phyloP scores from a whole-genome alignment of 2,329 filamentous ascomycete species.

The Fusarium pseudocircinatum region DNA sequence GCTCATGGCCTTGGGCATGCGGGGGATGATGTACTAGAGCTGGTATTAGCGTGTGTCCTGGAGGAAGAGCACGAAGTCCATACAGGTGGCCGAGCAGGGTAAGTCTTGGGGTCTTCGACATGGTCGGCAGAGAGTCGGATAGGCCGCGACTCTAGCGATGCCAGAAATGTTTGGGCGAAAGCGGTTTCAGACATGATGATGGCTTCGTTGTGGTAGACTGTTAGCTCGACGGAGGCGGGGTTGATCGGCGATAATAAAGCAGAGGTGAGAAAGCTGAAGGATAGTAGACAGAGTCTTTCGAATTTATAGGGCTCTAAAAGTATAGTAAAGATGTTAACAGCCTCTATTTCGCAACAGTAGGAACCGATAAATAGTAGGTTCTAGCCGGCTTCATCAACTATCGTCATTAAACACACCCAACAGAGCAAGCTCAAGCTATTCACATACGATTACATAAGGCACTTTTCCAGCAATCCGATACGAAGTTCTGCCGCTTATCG shows the following conservation, averaged over 20 bases:
- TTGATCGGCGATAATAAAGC: constrained; percentile 9
- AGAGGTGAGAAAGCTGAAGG: neutral
- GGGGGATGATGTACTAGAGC: constrained; percentile 75
- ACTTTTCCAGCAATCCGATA: constrained; percentile 27
- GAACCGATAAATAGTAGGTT: neutral
- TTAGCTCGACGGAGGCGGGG: constrained; percentile 36
- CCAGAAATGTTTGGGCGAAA: constrained; percentile 87
- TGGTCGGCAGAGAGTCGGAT: constrained; percentile 88
- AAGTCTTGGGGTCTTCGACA: constrained; percentile 84
- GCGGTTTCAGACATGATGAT: constrained; percentile 78
- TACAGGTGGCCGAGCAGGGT: constrained; percentile 81
- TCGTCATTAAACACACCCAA: constrained; percentile 35
- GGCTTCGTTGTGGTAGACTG: constrained; percentile 11
- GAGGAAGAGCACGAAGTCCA: constrained; percentile 1
- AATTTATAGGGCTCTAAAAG: neutral
- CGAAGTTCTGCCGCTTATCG: constrained; percentile 50
- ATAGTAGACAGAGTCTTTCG: neutral
- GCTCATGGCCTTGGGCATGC: constrained; percentile 67
- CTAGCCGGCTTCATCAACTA: neutral
- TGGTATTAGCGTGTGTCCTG: constrained; percentile 4
- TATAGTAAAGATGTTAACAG: neutral
- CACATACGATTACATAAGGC: constrained; percentile 39
- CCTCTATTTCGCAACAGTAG: neutral
- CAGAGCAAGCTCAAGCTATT: constrained; percentile 18
- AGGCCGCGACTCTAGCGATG: constrained; percentile 79